Evolutionary conservation across 352 stramenopile species (phyloP), one percentile per base, ranked within the genome.

Genomic region (Phytopythium oedochilum): DNA sequence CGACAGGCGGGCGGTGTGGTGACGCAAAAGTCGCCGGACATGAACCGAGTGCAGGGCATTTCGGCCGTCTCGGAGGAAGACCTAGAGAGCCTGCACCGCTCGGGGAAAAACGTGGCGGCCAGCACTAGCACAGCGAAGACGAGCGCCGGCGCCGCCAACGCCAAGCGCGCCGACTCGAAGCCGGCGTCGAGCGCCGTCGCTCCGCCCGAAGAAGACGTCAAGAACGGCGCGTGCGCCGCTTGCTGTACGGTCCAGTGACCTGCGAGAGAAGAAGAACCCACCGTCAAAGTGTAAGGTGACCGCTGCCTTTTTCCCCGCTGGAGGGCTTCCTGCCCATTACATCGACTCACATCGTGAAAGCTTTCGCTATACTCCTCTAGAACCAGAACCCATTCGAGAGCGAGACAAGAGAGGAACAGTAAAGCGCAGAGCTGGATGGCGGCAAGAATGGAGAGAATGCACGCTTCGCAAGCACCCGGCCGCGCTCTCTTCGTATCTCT

Each of bases 1-100:
- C 81, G 85, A 32, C 85, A 94, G 61, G 78, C 82, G 2, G 85
- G 85, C 2, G 77, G 78, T 42, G 66, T 93, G 3, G 83, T 94
- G 29, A 89, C 78, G 31, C 83, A 91, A 61, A 90, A 91, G 53
- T 88, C 81, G 7, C 77, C 79, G 31, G 74, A 80, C 29, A 65
- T 79, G 26, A 74, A 48, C 45, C 71, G 69, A 48, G 55, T 73
- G 22, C 59, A 56, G 28, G 71, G 66, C 45, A 61, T 77, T 44
- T 68, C 70, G 17, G 61, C 70, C 29, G 63, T 68, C 17, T 53
- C 71, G 4, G 57, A 69, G 7, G 70, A 82, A 35, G 61, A 74
- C 47, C 66, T 73, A 61, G 62, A 78, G 57, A 68, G 28, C 29
- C 45, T 55, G 35, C 31, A 62, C 47, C 61, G 53, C 42, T 32